Evolutionary conservation across 352 stramenopile species (phyloP).

Genomic region (Globisporangium middletonii): DNA sequence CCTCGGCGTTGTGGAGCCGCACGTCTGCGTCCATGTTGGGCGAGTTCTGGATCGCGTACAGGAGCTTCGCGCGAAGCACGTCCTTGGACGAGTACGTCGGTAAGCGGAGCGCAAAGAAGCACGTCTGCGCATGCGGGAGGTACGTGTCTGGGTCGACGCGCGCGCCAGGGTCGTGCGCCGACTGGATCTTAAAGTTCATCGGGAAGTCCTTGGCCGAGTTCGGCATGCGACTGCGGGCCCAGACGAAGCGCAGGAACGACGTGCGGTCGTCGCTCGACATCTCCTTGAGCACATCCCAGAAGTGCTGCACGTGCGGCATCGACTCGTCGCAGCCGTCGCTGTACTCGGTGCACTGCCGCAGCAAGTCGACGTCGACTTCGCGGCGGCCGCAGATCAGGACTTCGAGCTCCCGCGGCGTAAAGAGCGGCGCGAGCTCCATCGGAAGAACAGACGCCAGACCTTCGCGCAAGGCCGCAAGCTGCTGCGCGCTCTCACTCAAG

Average conservation of each 20-base stretch:
- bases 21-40: slow-evolving; percentile 94
- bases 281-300: slow-evolving; percentile 96
- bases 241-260: slow-evolving; percentile 97
- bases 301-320: slow-evolving; percentile 89
- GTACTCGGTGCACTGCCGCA: slow-evolving; percentile 96
- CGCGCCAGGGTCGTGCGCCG: slow-evolving; percentile 74
- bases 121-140: slow-evolving; percentile 98
- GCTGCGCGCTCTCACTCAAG: slow-evolving; percentile 74
- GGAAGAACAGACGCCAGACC: slow-evolving; percentile 94
- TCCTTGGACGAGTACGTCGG: slow-evolving; percentile 93
- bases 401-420: slow-evolving; percentile 95
- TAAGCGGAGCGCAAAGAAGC: slow-evolving; percentile 97
- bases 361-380: slow-evolving; percentile 95
- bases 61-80: slow-evolving; percentile 75
- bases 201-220: slow-evolving; percentile 96
- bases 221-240: slow-evolving; percentile 95
- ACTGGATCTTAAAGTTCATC: slow-evolving; percentile 93
- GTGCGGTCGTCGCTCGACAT: slow-evolving; percentile 95
- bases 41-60: slow-evolving; percentile 95
- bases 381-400: slow-evolving; percentile 94
- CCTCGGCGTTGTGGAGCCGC: slow-evolving; percentile 88
- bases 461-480: slow-evolving; percentile 69
- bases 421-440: slow-evolving; percentile 94
- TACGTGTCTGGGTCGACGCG: slow-evolving; percentile 84
- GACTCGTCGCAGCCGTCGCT: slow-evolving; percentile 90